Evolutionary conservation across 768 basidiomycete species (phyloP).

Genomic region (Leccinellum luteum): DNA sequence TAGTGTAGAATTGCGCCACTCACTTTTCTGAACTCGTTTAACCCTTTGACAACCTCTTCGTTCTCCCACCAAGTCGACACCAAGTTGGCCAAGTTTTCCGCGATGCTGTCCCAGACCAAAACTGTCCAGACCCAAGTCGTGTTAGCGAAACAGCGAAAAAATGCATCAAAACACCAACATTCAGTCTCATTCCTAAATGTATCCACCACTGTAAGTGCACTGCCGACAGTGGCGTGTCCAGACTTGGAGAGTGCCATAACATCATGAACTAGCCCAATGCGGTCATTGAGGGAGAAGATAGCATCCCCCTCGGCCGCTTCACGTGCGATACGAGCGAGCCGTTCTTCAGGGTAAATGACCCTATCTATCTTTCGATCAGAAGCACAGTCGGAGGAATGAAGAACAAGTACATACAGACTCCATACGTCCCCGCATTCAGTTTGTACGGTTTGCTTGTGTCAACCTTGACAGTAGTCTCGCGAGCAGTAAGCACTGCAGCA

Average conservation of each 20-base stretch:
- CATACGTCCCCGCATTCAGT: conserved; percentile 84
- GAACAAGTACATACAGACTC: conserved; percentile 69
- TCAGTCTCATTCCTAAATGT: conserved; percentile 73
- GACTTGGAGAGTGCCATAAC: conserved; percentile 77
- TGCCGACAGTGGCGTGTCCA: conserved; percentile 74
- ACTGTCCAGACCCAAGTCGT: conserved; percentile 41
- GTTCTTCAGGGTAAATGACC: conserved; percentile 80
- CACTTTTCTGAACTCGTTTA: conserved; percentile 64
- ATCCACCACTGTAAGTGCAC: conserved; percentile 69
- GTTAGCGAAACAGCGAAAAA: background rate
- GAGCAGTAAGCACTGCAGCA: conserved; percentile 59
- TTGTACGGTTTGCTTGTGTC: conserved; percentile 81
- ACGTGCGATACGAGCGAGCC: conserved; percentile 71
- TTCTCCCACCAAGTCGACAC: conserved; percentile 84
- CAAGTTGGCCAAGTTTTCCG: conserved; percentile 52
- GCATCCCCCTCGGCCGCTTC: conserved; percentile 70
- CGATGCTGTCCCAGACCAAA: conserved; percentile 78
- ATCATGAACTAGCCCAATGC: conserved; percentile 87
- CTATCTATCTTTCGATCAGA: conserved; percentile 51
- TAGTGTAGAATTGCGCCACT: conserved; percentile 18
- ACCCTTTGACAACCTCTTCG: conserved; percentile 43
- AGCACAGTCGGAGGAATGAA: background rate
- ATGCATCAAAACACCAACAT: conserved; percentile 42
- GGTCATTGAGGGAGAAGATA: conserved; percentile 77
- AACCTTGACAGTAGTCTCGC: conserved; percentile 67